Percentiles rank a stretch among this genome's conserved stretches.
These are phyloP conservation scores for Colletotrichum tropicicola DNA, from an alignment of 2,329 filamentous ascomycete genomes.

Conservation along the genomic window DNA sequence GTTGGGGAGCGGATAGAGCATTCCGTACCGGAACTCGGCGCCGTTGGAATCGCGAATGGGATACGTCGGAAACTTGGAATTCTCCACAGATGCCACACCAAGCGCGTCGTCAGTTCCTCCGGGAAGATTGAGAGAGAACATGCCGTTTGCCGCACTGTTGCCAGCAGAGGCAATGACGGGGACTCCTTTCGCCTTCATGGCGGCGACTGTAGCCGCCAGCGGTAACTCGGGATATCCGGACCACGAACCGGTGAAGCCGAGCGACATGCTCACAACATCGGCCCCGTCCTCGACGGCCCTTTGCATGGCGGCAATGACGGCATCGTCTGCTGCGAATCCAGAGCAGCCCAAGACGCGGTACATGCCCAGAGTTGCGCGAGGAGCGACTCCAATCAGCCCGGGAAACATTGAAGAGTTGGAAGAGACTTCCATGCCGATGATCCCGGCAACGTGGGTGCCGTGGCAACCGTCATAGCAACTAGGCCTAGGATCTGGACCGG, in stretches of 20 bases:
- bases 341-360: slow-evolving; percentile 34
- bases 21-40: slow-evolving; percentile 19
- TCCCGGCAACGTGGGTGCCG: slow-evolving; percentile 36
- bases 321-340: slow-evolving; percentile 29
- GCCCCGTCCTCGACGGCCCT: slow-evolving; percentile 36
- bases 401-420: neutral
- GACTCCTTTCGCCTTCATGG: slow-evolving; percentile 62
- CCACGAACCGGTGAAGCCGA: slow-evolving; percentile 27
- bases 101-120: slow-evolving; percentile 56
- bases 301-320: slow-evolving; percentile 37
- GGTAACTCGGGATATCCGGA: slow-evolving; percentile 7
- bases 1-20: slow-evolving; percentile 9
- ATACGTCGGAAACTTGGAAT: slow-evolving; percentile 39
- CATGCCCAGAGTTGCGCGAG: slow-evolving; percentile 34
- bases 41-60: neutral
- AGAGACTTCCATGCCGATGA: slow-evolving; percentile 27
- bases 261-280: slow-evolving; percentile 39
- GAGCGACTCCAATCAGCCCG: slow-evolving; percentile 35
- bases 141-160: slow-evolving; percentile 54
- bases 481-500: slow-evolving; percentile 32
- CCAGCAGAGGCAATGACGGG: slow-evolving; percentile 61
- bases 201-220: slow-evolving; percentile 51
- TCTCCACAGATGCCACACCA: slow-evolving; percentile 60
- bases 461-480: slow-evolving; percentile 37
- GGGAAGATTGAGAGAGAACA: slow-evolving; percentile 60